phyloP scores from a whole-genome alignment of 2,329 filamentous ascomycete genomes.

The Cercospora beticola region DNA sequence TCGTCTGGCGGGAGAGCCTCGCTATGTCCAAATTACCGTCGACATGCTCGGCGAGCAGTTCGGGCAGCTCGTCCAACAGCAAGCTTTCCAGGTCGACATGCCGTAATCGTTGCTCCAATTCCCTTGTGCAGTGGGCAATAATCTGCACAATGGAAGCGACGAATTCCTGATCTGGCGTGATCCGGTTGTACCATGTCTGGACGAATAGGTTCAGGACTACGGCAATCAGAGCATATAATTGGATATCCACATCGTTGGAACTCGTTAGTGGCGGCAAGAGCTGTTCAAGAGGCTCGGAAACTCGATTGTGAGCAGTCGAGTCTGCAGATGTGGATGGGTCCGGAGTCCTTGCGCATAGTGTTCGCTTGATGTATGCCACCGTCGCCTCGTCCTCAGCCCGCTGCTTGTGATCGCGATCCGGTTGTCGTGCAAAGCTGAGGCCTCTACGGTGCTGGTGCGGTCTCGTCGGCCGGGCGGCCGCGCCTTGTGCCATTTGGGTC shows the following conservation, averaged over 20 bases:
- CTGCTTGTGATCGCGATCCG: constrained; percentile 2
- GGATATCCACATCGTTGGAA: constrained; percentile 87
- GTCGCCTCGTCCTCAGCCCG: constrained; percentile 69
- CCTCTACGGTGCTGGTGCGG: constrained; percentile 11
- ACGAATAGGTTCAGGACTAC: constrained; percentile 89
- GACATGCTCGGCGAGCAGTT: constrained; percentile 76
- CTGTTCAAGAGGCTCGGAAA: constrained; percentile 68
- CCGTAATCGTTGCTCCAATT: constrained; percentile 79
- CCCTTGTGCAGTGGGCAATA: constrained; percentile 86
- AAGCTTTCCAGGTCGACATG: constrained; percentile 80
- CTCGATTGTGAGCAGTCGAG: constrained; percentile 8
- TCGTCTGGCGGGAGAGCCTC: not conserved
- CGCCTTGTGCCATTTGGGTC: constrained; percentile 27
- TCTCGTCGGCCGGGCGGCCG: constrained; percentile 18
- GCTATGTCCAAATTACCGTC: constrained; percentile 56
- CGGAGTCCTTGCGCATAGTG: constrained; percentile 22
- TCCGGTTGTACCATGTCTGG: constrained; percentile 87
- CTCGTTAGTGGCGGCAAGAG: constrained; percentile 88
- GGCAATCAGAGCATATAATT: constrained; percentile 89
- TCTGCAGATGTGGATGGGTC: constrained; percentile 14
- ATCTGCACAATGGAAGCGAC: constrained; percentile 85
- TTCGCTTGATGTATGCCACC: constrained; percentile 59
- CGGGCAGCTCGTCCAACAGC: constrained; percentile 82
- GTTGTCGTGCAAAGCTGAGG: constrained; percentile 1
- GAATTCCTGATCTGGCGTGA: constrained; percentile 86